Evolutionary conservation across 2,329 filamentous ascomycete genomes (phyloP).

Genomic region (Xenosphaeropsis pyriputrescens): DNA sequence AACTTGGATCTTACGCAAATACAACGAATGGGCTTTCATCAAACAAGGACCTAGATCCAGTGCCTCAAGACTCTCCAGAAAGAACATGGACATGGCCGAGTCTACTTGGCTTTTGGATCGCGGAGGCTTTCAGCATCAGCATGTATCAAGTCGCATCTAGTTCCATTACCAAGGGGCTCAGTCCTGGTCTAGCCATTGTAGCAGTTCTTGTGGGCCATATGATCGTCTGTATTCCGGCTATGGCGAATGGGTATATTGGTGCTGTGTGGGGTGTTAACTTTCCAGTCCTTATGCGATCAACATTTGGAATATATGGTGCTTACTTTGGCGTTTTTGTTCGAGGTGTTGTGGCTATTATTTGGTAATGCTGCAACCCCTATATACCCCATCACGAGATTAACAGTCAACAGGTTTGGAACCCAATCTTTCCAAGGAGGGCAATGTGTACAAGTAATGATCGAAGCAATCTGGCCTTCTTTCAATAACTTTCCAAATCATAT

Average conservation of each 20-base stretch:
- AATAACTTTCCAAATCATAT: constrained; percentile 29
- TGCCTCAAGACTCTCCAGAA: constrained; percentile 1
- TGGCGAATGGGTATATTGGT: constrained; percentile 26
- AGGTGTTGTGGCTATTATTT: constrained; percentile 21
- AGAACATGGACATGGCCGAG: constrained; percentile 6
- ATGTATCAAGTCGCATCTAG: constrained; percentile 4
- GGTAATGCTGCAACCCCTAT: constrained; percentile 48
- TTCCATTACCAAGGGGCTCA: constrained; percentile 4
- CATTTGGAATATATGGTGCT: constrained; percentile 25
- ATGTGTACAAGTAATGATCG: constrained; percentile 26
- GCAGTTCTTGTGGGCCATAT: constrained; percentile 39
- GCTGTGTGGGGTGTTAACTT: constrained; percentile 21
- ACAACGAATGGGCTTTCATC: no score
- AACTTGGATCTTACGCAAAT: no score
- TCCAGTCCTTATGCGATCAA: constrained; percentile 2
- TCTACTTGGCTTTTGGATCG: constrained; percentile 5
- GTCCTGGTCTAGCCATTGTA: constrained; percentile 1
- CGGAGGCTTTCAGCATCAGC: constrained; percentile 4
- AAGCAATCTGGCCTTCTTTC: constrained; percentile 23
- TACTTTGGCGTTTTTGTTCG: constrained; percentile 19
- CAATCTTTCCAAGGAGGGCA: constrained; percentile 46
- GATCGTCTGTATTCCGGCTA: constrained; percentile 35
- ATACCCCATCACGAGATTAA: constrained; percentile 30
- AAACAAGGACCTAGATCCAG: constrained; percentile 2
- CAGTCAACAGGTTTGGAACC: constrained; percentile 25